phyloP scores from a whole-genome alignment of 176 grass and related monocot genomes.

The Elymus sibiricus region DNA sequence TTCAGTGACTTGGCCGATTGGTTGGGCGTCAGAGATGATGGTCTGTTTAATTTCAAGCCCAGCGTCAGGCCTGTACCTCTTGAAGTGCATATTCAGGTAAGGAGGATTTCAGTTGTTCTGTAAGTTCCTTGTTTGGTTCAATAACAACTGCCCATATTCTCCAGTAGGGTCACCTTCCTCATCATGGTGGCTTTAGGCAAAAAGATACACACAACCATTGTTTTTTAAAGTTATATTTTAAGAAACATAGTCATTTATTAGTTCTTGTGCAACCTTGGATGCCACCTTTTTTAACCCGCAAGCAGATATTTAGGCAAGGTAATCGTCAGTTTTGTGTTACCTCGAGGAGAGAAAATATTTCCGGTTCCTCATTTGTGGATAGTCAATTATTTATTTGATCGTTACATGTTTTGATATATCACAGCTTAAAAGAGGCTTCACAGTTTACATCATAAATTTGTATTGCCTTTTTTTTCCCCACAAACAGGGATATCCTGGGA shows the following conservation, averaged over 20 bases:
- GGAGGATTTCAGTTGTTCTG: slow-evolving; percentile 27
- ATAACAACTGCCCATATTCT: slow-evolving; percentile 2
- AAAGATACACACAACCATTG: slow-evolving; percentile 8
- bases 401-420: slow-evolving; percentile 25
- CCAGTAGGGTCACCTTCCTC: slow-evolving; percentile 12
- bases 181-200: slow-evolving; percentile 7
- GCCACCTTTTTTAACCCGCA: neutral
- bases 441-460: slow-evolving; percentile 34
- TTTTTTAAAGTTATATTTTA: slow-evolving; percentile 18
- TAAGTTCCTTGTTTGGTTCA: slow-evolving; percentile 14
- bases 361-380: neutral
- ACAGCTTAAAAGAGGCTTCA: slow-evolving; percentile 10
- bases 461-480: slow-evolving; percentile 14
- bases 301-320: neutral
- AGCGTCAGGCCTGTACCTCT: slow-evolving; percentile 95
- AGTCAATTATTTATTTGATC: slow-evolving; percentile 14
- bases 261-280: neutral
- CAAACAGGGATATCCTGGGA: slow-evolving; percentile 94
- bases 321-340: slow-evolving; percentile 5
- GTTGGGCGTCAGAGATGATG: slow-evolving; percentile 82
- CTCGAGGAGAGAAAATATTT: neutral
- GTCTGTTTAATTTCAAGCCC: slow-evolving; percentile 98
- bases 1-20: slow-evolving; percentile 91
- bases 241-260: slow-evolving; percentile 4
- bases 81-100: slow-evolving; percentile 98